Evolutionary conservation across 441 rosid genomes (phyloP), one percentile per base, ranked within the genome.

Genomic region (Pelargonium myrrhifolium): DNA sequence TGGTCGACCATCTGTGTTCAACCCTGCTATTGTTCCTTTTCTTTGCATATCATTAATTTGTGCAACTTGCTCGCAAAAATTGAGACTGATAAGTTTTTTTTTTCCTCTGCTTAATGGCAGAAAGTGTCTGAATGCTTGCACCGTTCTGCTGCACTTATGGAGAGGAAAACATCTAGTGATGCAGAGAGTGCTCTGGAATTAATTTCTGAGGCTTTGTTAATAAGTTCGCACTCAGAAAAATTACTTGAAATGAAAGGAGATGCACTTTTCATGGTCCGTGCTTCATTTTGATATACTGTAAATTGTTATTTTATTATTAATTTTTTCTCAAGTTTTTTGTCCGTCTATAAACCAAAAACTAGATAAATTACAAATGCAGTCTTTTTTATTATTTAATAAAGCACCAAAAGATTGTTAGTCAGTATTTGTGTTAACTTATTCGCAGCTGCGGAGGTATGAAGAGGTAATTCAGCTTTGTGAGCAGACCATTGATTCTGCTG

Each of bases 221-320:
- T 82, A 71, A 84, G 93, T 77, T 79, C 83, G 65, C 71, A 68
- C 79, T 86, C 93, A 56, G 93, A 88, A 62, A 86, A 75, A 73
- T 66, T 88, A 67, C 82, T 88, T 73, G 83, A 80, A 77, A 79
- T 86, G 93, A 88, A 88, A 80, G 89, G 83, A 21, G 90, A 84
- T 68, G 84, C 87, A 51, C 75, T 86, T 26, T 74, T 55, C 63
- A 71, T 78, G 87, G 93, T 86, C 43, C 73, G 87, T 79, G 56
- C 35, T 62, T 24, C 3, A 3, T n/a, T 12, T 61, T 70, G 15
- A 53, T 71, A 10, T 64, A 26, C 43, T 22, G 31, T 21, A 31
- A 18, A 24, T 20, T 65, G 15, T 5, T 9, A 28, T 35, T 42
- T 22, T 39, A 40, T 18, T 9, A 15, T 58, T n/a, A 62, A n/a